These are phyloP conservation scores for Yamadazyma aaseri DNA, from an alignment of 1,139 yeast species.

Conservation along the genomic window DNA sequence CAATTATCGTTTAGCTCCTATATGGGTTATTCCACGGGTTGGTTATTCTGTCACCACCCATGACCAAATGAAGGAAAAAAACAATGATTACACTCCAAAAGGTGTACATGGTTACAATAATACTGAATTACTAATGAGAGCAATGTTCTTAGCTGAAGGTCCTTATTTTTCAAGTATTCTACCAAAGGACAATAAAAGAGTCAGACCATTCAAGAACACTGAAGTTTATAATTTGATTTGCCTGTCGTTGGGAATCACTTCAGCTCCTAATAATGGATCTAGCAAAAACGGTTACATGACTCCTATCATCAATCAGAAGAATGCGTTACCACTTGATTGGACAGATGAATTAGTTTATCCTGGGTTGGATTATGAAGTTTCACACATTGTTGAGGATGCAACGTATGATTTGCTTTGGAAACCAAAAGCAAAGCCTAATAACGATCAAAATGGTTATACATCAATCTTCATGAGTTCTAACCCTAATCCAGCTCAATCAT, in stretches of 20 bases:
- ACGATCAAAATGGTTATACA: slow-evolving; percentile 6
- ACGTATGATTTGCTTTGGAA: slow-evolving; percentile 54
- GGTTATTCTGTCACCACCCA: slow-evolving; percentile 78
- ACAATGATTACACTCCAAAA: slow-evolving; percentile 53
- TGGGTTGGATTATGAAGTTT: slow-evolving; percentile 49
- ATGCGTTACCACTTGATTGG: slow-evolving; percentile 52
- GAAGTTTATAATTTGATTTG: slow-evolving; percentile 77
- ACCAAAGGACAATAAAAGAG: slow-evolving; percentile 23
- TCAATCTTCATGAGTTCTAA: slow-evolving; percentile 10
- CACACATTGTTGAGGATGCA: slow-evolving; percentile 46
- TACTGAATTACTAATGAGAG: slow-evolving; percentile 76
- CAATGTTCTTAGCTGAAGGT: slow-evolving; percentile 76
- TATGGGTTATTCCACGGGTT: slow-evolving; percentile 80
- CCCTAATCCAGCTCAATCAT: slow-evolving; percentile 16
- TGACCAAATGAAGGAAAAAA: slow-evolving; percentile 50
- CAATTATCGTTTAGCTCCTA: slow-evolving; percentile 69
- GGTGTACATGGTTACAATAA: slow-evolving; percentile 89
- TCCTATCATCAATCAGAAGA: slow-evolving; percentile 22
- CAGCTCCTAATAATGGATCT: slow-evolving; percentile 64
- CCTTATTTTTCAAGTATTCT: slow-evolving; percentile 58
- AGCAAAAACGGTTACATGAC: slow-evolving; percentile 11
- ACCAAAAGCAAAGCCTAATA: slow-evolving; percentile 10
- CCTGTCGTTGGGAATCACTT: slow-evolving; percentile 57
- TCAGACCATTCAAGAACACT: slow-evolving; percentile 67
- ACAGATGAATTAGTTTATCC: slow-evolving; percentile 56